Base-by-base conservation (phyloP, 225 moss, liverwort and hornwort genomes). In the Takakia lepidozioides region DNA sequence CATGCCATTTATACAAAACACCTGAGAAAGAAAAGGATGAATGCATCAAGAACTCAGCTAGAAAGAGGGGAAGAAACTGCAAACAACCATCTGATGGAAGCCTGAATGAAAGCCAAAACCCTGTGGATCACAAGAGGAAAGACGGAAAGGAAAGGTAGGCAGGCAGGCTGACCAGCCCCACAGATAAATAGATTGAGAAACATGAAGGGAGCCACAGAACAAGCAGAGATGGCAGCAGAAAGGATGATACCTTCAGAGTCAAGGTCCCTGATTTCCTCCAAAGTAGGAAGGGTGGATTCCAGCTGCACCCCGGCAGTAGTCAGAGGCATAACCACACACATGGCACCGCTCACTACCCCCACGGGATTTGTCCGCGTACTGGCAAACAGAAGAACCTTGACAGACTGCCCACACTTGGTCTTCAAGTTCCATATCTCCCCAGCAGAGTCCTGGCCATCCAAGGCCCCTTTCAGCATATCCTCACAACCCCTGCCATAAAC, bases 351-450 rank as follows among this genome's bases (percentile, higher is more conserved):
- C 11, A 60, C 23, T 4, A 32, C 56, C 3, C 57, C 63, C 36
- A 16, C 28, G 6, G 28, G 46, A 4, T 70, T 66, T 1, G 60
- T 42, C 22, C 63, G 69, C 8, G 56, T 59, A 42, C 53, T 73
- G 0, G 70, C 66, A 46, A 66, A 53, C 15, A 79, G 49, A 0
- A 67, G 2, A 7, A 69, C 63, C 32, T 54, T 70, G 41, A 63
- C 10, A 11, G 62, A 54, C 44, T 63, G 56, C 1, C 73, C 79
- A 73, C 79, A 79, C 60, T 74, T 79, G 0, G 73, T 74, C 57
- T 79, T 79, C 54, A 79, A 2, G 35, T 17, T 57, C 79, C 79
- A 79, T 17, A 57, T 54, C 53, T 79, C 73, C 14, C 62, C 69
- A 1, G 40, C 21, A 2, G 57, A 26, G 36, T 59, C 63, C 6